Evolutionary conservation across 2,329 filamentous ascomycete species (phyloP).

Genomic region (Phoma herbarum): DNA sequence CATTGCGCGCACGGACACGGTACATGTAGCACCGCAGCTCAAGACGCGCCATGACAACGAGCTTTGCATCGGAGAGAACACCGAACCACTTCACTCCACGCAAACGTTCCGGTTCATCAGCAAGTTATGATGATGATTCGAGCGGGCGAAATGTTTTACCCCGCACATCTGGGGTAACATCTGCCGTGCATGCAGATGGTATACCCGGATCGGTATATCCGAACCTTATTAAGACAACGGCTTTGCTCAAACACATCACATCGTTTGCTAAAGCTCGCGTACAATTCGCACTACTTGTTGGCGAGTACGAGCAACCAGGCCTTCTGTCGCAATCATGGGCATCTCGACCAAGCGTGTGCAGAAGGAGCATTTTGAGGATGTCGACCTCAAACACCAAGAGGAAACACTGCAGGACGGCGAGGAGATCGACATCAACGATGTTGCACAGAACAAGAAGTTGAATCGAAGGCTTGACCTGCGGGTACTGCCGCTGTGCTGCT

Average conservation of each 20-base stretch:
- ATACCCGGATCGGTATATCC: conserved; percentile 12
- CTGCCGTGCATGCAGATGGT: not conserved
- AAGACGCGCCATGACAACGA: not conserved
- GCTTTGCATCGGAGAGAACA: conserved; percentile 2
- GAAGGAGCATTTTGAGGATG: conserved; percentile 7
- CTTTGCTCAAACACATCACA: not conserved
- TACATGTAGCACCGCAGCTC: no score
- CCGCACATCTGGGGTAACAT: conserved; percentile 11
- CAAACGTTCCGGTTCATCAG: not conserved
- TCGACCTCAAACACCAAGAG: conserved; percentile 4
- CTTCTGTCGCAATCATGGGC: not conserved
- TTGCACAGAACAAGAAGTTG: conserved; percentile 1
- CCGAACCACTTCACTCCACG: not conserved
- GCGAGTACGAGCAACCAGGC: not conserved
- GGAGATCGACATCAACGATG: conserved; percentile 14
- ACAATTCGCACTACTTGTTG: not conserved
- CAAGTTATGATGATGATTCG: not conserved
- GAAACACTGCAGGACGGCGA: not conserved
- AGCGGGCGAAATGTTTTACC: conserved; percentile 10
- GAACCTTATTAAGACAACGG: not conserved
- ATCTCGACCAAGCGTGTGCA: not conserved
- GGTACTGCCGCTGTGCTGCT: conserved; percentile 70
- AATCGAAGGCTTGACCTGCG: conserved; percentile 58
- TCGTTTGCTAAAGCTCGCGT: not conserved
- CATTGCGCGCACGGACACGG: no score